A percentile compares a stretch with the other conserved stretches of the same genome.
Evolutionary conservation across 148 eudicot genomes (phyloP).

Genomic region (Chenopodium berlandieri): DNA sequence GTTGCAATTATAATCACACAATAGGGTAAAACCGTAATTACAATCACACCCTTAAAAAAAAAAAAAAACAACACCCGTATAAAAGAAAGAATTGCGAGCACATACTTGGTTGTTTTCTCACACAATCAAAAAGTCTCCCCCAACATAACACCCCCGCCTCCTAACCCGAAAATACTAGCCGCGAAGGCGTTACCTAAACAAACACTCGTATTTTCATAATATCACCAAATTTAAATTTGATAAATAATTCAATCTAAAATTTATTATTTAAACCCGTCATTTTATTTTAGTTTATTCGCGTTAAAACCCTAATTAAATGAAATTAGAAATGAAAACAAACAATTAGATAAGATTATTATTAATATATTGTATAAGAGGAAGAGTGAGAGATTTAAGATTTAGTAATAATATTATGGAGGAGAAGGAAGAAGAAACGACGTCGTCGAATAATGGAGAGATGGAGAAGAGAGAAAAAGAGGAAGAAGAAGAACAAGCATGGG

Average conservation of each 20-base stretch:
- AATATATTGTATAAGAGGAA: neutral
- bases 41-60: neutral
- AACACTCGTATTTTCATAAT: neutral
- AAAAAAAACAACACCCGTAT: neutral
- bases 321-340: neutral
- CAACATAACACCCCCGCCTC: neutral
- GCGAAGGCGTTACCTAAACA: slow-evolving; percentile 7
- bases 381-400: neutral
- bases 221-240: too few relatives aligned
- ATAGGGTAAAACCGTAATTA: slow-evolving; percentile 13
- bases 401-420: neutral
- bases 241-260: too few relatives aligned
- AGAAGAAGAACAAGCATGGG: slow-evolving; percentile 28
- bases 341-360: neutral
- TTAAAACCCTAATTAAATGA: slow-evolving; percentile 27
- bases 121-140: slow-evolving; percentile 29
- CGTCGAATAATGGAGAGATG: slow-evolving; percentile 14
- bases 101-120: neutral
- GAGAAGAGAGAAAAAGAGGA: slow-evolving; percentile 12
- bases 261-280: too few relatives aligned
- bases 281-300: neutral
- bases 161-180: slow-evolving; percentile 14
- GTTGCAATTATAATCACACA: neutral
- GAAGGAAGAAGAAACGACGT: slow-evolving; percentile 16
- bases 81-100: neutral